These are phyloP conservation scores for Rhizophlyctis rosea DNA, from an alignment of 192 early-diverging fungal species.

Conservation along the genomic window DNA sequence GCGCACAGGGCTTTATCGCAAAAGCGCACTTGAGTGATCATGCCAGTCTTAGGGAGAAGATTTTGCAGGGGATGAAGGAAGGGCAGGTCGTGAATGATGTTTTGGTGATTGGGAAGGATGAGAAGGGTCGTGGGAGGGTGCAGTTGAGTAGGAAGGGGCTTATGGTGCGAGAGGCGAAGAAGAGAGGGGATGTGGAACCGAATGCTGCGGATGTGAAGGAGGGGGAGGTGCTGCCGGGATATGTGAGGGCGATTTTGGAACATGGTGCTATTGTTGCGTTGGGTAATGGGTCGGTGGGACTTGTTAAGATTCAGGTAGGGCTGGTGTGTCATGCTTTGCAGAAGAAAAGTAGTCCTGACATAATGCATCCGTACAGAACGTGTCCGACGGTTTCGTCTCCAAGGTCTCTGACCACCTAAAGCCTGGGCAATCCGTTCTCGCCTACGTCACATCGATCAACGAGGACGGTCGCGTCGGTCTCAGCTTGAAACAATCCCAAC, in stretches of 20 bases:
- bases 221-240: conserved; percentile 70
- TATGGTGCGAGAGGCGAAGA: conserved; percentile 56
- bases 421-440: conserved; percentile 69
- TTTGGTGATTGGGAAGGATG: conserved; percentile 53
- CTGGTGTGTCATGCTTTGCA: background rate
- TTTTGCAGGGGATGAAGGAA: conserved; percentile 36
- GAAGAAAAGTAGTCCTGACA: background rate
- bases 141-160: conserved; percentile 61
- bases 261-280: conserved; percentile 68
- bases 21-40: conserved; percentile 70
- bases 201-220: conserved; percentile 45
- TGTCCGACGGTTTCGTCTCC: conserved; percentile 66
- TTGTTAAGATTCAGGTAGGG: conserved; percentile 47
- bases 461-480: conserved; percentile 50
- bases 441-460: conserved; percentile 56
- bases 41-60: conserved; percentile 29
- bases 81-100: conserved; percentile 48
- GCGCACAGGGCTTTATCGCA: conserved; percentile 51
- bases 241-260: conserved; percentile 68
- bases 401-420: conserved; percentile 50
- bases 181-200: conserved; percentile 49
- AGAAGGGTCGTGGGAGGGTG: conserved; percentile 42
- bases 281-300: conserved; percentile 51
- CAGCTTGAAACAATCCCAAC: conserved; percentile 65
- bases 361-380: conserved; percentile 33